A percentile compares a stretch with the other conserved stretches of the same genome.
phyloP scores from a whole-genome alignment of 768 basidiomycete genomes.

The Candolleomyces aberdarensis region DNA sequence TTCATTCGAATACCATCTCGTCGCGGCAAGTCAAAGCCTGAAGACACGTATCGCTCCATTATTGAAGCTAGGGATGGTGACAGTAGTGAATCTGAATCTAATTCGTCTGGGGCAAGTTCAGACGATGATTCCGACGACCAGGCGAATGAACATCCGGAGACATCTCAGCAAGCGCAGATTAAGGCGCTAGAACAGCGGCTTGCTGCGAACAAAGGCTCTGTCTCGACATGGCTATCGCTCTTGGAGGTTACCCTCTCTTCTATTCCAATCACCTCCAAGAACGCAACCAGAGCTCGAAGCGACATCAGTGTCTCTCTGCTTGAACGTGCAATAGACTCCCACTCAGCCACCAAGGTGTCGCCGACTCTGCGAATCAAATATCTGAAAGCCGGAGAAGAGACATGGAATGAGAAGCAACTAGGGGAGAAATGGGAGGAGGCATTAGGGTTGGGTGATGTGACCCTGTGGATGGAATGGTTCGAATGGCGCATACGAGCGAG shows the following conservation, averaged over 20 bases:
- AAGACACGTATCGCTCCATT: slow-evolving; percentile 54
- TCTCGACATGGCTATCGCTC: slow-evolving; percentile 60
- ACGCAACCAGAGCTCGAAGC: slow-evolving; percentile 61
- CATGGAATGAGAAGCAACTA: slow-evolving; percentile 60
- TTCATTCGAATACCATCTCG: slow-evolving; percentile 57
- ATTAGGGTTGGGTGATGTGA: slow-evolving; percentile 46
- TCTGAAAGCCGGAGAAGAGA: slow-evolving; percentile 68
- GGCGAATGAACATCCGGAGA: slow-evolving; percentile 25
- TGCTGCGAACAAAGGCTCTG: slow-evolving; percentile 45
- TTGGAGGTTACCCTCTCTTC: slow-evolving; percentile 60
- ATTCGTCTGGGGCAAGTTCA: slow-evolving; percentile 32
- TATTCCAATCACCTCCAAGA: slow-evolving; percentile 63
- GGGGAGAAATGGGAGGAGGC: slow-evolving; percentile 69
- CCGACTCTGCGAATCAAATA: slow-evolving; percentile 56
- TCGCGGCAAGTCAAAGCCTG: slow-evolving; percentile 19
- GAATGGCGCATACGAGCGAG: slow-evolving; percentile 64
- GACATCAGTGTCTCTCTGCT: slow-evolving; percentile 72
- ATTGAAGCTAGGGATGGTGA: slow-evolving; percentile 22
- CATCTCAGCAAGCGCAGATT: slow-evolving; percentile 57
- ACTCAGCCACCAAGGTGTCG: slow-evolving; percentile 49
- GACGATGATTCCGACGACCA: slow-evolving; percentile 31
- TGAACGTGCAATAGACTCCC: slow-evolving; percentile 55
- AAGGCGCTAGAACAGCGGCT: slow-evolving; percentile 58
- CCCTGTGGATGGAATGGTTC: slow-evolving; percentile 78
- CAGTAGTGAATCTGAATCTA: slow-evolving; percentile 25